Percentiles rank a stretch among this genome's conserved stretches.
Evolutionary conservation across 495 filamentous ascomycete genomes (phyloP).

Genomic region (Apodospora peruviana): DNA sequence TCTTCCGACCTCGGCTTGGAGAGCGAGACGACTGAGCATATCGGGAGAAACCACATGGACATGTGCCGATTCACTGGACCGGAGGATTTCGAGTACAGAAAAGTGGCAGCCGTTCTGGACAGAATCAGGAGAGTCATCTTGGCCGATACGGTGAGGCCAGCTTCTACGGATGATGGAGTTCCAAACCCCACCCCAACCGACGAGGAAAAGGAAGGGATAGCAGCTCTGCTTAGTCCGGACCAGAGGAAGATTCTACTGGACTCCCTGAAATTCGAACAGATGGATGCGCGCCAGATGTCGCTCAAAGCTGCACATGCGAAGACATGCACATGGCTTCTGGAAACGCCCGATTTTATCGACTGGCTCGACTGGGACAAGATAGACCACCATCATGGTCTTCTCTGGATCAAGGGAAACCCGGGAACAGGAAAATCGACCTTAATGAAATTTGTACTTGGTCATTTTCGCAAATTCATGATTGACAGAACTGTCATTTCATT

Average conservation of each 20-base stretch:
- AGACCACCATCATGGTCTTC: slow-evolving; percentile 39
- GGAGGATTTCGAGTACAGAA: slow-evolving; percentile 22
- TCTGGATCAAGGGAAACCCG: slow-evolving; percentile 57
- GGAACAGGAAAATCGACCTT: slow-evolving; percentile 49
- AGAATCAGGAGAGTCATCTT: slow-evolving; percentile 1
- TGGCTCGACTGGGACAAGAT: slow-evolving; percentile 41
- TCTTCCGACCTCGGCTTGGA: slow-evolving; percentile 25
- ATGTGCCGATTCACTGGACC: slow-evolving; percentile 35
- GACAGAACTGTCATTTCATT: slow-evolving; percentile 16
- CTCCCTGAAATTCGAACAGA: slow-evolving; percentile 31
- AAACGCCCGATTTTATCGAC: slow-evolving; percentile 30
- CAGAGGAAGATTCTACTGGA: no score
- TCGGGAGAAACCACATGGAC: slow-evolving; percentile 31
- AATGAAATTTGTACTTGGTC: slow-evolving; percentile 27
- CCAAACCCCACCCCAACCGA: neutral
- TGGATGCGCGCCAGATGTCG: slow-evolving; percentile 31
- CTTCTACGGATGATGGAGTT: neutral
- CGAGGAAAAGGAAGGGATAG: slow-evolving; percentile 12
- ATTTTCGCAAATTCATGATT: slow-evolving; percentile 6
- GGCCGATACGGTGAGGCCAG: neutral
- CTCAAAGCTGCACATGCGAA: slow-evolving; percentile 33
- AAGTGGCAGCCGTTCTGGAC: slow-evolving; percentile 10
- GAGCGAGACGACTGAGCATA: slow-evolving; percentile 24
- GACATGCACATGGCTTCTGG: slow-evolving; percentile 49
- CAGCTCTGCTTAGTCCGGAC: no score